These are phyloP conservation scores for Camellia granthamiana DNA, from an alignment of 148 eudicot species.

Conservation along the genomic window DNA sequence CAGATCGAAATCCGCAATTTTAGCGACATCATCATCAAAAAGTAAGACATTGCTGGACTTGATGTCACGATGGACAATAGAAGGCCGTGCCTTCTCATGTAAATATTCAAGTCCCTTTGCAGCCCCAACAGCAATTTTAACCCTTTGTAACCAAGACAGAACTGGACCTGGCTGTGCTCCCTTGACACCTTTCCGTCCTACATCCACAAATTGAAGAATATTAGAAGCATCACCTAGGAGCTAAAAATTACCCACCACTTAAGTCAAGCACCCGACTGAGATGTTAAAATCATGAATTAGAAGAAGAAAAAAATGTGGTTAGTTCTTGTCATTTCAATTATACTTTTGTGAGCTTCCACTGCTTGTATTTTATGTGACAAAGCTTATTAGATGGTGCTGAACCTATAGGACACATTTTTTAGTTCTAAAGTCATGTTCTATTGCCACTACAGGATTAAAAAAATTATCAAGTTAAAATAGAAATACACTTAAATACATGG, in stretches of 20 bases:
- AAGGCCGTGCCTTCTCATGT: constrained; percentile 75
- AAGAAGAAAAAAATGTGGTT: neutral
- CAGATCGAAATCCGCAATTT: constrained; percentile 78
- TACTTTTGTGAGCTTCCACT: neutral
- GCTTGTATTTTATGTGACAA: neutral
- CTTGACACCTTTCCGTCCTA: constrained; percentile 76
- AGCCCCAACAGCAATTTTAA: constrained; percentile 81
- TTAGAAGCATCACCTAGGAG: neutral
- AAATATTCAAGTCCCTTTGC: constrained; percentile 82
- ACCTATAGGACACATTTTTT: neutral
- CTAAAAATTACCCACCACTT: neutral
- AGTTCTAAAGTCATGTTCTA: neutral
- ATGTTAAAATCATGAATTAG: constrained; percentile 1
- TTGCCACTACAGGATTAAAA: neutral
- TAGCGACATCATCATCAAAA: constrained; percentile 74
- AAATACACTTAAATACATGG: neutral
- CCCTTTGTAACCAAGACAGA: constrained; percentile 79
- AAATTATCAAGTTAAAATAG: neutral
- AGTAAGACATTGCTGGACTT: constrained; percentile 78
- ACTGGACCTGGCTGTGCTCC: constrained; percentile 82
- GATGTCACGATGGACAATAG: constrained; percentile 73
- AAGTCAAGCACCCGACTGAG: neutral
- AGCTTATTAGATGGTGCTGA: neutral
- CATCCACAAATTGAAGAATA: constrained; percentile 2
- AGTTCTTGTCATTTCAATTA: neutral